These are phyloP conservation scores for Voacanga thouarsii DNA, from an alignment of 257 asterid genomes.

Conservation along the genomic window DNA sequence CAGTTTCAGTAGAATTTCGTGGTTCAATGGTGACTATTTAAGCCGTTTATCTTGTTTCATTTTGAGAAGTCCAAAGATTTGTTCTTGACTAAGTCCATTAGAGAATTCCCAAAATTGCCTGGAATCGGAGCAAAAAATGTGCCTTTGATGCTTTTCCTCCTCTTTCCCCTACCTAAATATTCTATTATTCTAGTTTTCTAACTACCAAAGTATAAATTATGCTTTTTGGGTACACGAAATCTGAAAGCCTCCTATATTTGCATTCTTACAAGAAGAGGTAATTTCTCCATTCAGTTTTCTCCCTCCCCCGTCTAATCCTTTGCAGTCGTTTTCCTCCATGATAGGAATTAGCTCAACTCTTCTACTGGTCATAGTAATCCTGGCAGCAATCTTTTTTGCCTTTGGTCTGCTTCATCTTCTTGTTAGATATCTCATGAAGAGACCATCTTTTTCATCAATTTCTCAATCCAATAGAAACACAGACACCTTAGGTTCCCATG, in stretches of 20 bases:
- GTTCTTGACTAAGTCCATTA: constrained; percentile 3
- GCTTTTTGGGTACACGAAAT: not conserved
- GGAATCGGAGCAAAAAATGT: not conserved
- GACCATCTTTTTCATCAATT: constrained; percentile 47
- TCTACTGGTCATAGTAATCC: constrained; percentile 42
- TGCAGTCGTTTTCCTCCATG: constrained; percentile 31
- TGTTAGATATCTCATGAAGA: constrained; percentile 34
- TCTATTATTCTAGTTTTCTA: not conserved
- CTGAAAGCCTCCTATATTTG: not conserved
- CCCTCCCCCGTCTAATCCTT: not conserved
- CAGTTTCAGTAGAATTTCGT: not conserved
- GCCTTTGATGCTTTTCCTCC: constrained; percentile 5
- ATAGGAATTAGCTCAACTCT: constrained; percentile 43
- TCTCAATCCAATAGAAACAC: constrained; percentile 43
- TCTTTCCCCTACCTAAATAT: not conserved
- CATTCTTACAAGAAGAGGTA: not conserved
- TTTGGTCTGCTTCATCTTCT: constrained; percentile 53
- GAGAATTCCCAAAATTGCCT: not conserved
- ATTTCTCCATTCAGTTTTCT: not conserved
- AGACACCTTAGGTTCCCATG: constrained; percentile 39
- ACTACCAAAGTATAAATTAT: not conserved
- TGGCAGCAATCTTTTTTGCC: constrained; percentile 49
- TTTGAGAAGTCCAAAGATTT: not conserved
- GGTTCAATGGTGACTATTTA: not conserved
- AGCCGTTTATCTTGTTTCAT: too few relatives aligned